Conservation (phyloP, 495 filamentous ascomycete genomes). For the Aspergillus olivimuriae region DNA sequence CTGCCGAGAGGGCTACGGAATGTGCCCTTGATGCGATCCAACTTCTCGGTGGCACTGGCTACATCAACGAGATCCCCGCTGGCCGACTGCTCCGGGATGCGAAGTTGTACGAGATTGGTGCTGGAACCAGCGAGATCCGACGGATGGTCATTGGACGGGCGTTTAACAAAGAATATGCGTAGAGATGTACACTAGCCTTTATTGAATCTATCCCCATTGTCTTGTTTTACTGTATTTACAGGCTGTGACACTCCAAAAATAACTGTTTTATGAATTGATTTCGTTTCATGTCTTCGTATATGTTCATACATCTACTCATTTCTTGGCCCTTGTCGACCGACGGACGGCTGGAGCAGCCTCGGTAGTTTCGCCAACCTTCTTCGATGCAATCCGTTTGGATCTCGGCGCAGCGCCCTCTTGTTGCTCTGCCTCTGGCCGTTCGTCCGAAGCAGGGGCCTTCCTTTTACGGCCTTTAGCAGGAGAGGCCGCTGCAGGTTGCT, state of each 20-base stretch:
- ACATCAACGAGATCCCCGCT: constrained; percentile 90
- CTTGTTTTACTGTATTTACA: constrained; percentile 4
- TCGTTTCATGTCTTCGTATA: constrained; percentile 3
- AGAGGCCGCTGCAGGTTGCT: constrained; percentile 6
- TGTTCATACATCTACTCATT: constrained; percentile 7
- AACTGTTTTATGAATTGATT: neutral
- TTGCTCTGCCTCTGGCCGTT: constrained; percentile 11
- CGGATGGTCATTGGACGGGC: constrained; percentile 92
- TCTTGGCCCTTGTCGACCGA: constrained; percentile 26
- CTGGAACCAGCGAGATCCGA: constrained; percentile 89
- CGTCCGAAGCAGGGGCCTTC: constrained; percentile 25
- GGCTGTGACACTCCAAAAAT: neutral
- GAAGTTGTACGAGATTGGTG: constrained; percentile 94
- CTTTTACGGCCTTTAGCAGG: constrained; percentile 28
- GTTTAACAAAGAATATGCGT: constrained; percentile 84
- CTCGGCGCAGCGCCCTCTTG: constrained; percentile 10
- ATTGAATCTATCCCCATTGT: neutral
- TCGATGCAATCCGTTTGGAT: constrained; percentile 25
- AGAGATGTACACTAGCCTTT: constrained; percentile 3
- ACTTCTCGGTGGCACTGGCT: constrained; percentile 90
- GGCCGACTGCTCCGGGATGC: constrained; percentile 81
- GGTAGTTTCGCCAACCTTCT: constrained; percentile 13
- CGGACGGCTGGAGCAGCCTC: constrained; percentile 17
- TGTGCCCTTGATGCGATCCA: constrained; percentile 88
- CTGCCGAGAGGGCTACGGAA: constrained; percentile 88